These are phyloP conservation scores for Rhytidhysteron rufulum DNA, from an alignment of 2,329 filamentous ascomycete species.

Conservation along the genomic window DNA sequence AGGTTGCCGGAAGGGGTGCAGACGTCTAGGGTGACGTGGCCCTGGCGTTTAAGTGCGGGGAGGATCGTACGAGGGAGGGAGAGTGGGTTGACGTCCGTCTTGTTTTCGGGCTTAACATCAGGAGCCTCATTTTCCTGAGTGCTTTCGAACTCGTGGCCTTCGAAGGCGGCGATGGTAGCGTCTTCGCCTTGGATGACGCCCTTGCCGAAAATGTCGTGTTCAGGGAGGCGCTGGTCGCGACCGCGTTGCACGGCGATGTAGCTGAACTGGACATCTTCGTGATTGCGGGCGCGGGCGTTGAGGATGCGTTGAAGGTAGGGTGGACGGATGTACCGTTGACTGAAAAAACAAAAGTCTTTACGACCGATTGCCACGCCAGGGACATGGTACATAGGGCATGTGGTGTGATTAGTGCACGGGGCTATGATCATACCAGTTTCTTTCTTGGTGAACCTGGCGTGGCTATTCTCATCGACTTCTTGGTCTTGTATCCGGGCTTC, in stretches of 20 bases:
- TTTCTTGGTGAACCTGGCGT: slow-evolving; percentile 39
- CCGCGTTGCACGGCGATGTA: slow-evolving; percentile 85
- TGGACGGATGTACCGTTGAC: slow-evolving; percentile 82
- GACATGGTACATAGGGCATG: slow-evolving; percentile 82
- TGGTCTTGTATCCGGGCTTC: slow-evolving; percentile 36
- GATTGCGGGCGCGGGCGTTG: slow-evolving; percentile 66
- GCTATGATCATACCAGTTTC: slow-evolving; percentile 61
- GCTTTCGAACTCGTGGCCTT: slow-evolving; percentile 55
- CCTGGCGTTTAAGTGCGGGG: slow-evolving; percentile 78
- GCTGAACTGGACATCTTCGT: slow-evolving; percentile 87
- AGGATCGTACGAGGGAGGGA: slow-evolving; percentile 75
- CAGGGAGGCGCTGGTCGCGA: slow-evolving; percentile 49
- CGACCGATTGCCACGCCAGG: slow-evolving; percentile 68
- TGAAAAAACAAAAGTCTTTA: slow-evolving; percentile 89
- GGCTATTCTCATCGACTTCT: slow-evolving; percentile 34
- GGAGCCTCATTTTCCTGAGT: slow-evolving; percentile 4
- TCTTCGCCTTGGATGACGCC: slow-evolving; percentile 48
- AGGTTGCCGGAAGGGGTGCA: slow-evolving; percentile 83
- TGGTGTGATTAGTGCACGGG: slow-evolving; percentile 79
- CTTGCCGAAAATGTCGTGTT: slow-evolving; percentile 27
- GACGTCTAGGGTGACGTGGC: slow-evolving; percentile 84
- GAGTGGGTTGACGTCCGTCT: slow-evolving; percentile 47
- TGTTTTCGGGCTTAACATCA: slow-evolving; percentile 6
- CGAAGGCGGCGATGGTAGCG: slow-evolving; percentile 65
- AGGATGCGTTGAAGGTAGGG: slow-evolving; percentile 75